These are phyloP conservation scores for Pichia nanzhaoensis DNA, from an alignment of 805 yeast species.

Conservation along the genomic window DNA sequence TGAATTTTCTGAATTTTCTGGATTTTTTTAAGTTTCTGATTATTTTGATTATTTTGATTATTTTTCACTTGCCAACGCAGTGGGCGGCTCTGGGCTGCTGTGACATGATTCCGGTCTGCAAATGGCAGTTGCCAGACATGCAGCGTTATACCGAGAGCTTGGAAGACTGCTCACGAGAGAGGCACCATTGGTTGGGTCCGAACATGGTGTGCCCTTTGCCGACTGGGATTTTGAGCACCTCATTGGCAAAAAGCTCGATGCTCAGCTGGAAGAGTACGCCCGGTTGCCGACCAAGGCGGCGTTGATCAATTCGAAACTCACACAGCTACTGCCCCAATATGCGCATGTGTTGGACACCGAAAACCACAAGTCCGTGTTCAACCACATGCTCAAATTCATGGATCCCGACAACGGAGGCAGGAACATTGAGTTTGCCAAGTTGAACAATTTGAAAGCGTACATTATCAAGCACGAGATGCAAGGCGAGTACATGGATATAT, in stretches of 20 bases:
- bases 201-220: background rate
- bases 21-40: no score
- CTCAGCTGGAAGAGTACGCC: background rate
- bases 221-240: conserved; percentile 1
- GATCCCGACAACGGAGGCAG: background rate
- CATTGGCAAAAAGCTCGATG: background rate
- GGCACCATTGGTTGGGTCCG: background rate
- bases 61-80: no score
- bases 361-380: background rate
- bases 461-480: conserved; percentile 11
- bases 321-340: conserved; percentile 3
- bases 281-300: conserved; percentile 1
- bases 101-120: no score
- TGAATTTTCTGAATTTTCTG: no score
- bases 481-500: conserved; percentile 5
- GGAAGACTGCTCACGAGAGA: background rate
- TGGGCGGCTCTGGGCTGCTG: no score
- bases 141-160: background rate
- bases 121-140: no score
- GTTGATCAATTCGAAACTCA: background rate
- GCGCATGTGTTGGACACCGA: background rate
- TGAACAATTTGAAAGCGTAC: conserved; percentile 6
- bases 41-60: no score
- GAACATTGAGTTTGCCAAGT: background rate
- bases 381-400: background rate